Percentiles rank a stretch among this genome's conserved stretches.
phyloP scores from a whole-genome alignment of 441 rosid genomes.

The Cnidoscolus chayamansa region DNA sequence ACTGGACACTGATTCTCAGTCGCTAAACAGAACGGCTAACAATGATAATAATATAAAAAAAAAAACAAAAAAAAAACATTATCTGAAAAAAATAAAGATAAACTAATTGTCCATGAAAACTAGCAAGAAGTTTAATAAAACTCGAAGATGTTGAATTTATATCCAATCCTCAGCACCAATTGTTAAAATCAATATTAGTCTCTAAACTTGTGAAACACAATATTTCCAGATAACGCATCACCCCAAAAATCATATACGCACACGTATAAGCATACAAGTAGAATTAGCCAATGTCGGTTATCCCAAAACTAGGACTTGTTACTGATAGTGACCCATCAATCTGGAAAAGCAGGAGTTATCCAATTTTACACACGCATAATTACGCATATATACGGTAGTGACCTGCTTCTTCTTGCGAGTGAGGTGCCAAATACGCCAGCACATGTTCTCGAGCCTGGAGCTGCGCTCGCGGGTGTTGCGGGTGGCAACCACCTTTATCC shows the following conservation, averaged over 20 bases:
- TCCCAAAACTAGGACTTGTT: background rate
- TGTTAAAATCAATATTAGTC: background rate
- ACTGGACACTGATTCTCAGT: background rate
- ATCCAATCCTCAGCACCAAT: background rate
- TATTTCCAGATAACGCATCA: background rate
- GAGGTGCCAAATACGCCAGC: constrained; percentile 99
- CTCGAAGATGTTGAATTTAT: background rate
- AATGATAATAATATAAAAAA: background rate
- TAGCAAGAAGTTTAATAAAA: no score
- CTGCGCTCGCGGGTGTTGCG: constrained; percentile 89
- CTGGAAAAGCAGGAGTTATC: background rate
- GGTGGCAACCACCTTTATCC: constrained; percentile 96
- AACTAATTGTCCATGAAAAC: background rate
- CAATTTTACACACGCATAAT: background rate
- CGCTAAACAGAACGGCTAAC: background rate
- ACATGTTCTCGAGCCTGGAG: constrained; percentile 96
- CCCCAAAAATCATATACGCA: background rate
- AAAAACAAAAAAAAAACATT: background rate
- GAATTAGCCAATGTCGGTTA: background rate
- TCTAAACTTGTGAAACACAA: background rate
- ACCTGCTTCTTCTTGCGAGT: constrained; percentile 99
- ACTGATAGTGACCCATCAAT: background rate
- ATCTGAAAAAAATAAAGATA: background rate
- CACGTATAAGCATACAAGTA: background rate
- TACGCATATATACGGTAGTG: background rate